Base-by-base conservation (phyloP, 768 basidiomycete species). In the Krasilnikovozyma curviuscula region DNA sequence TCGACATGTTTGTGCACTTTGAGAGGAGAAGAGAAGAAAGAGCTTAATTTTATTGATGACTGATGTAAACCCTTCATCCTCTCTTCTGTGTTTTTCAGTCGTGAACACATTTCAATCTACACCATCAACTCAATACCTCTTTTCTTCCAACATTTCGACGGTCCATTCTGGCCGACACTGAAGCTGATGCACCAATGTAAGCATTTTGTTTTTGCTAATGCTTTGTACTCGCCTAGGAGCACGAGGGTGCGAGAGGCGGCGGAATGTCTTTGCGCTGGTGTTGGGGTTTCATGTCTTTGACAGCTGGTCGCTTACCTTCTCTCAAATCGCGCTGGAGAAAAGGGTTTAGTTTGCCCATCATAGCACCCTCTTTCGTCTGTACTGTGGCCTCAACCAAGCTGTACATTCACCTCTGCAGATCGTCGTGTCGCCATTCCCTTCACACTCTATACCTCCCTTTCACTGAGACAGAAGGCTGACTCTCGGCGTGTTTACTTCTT, bases 121-220 rank as follows among this genome's bases (percentile, higher is more conserved):
- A 80, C 86, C 1, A 70, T 95, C 31, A 75, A 84, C 55, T 72
- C 78, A 40, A 80, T 83, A 60, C 89, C 91, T 5, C 62, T 97
- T 43, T 81, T 91, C 65, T 86, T 93, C 71, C 88, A 98, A 62
- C 86, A 93, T 63, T 88, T 83, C 61, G 89, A 98, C 65, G 89
- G 84, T 1, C 85, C 85, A 0, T 75, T 83, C 58, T 81, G 76
- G 61, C 93, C 93, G 4, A 89, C 88, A 1, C 69, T 98, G 54
- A 73, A 80, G 52, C 63, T 97, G 16, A 67, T 97, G 48, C 93
- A 98, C 67, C 81, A 83, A 70, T 98, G 93, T 91, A 61, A 57
- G 75, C 65, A n/a, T n/a, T n/a, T n/a, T n/a, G n/a, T n/a, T n/a
- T n/a, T n/a, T n/a, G n/a, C n/a, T n/a, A n/a, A n/a, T n/a, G n/a